Evolutionary conservation across 2,329 filamentous ascomycete genomes (phyloP).

Genomic region (Penicillium sp.): DNA sequence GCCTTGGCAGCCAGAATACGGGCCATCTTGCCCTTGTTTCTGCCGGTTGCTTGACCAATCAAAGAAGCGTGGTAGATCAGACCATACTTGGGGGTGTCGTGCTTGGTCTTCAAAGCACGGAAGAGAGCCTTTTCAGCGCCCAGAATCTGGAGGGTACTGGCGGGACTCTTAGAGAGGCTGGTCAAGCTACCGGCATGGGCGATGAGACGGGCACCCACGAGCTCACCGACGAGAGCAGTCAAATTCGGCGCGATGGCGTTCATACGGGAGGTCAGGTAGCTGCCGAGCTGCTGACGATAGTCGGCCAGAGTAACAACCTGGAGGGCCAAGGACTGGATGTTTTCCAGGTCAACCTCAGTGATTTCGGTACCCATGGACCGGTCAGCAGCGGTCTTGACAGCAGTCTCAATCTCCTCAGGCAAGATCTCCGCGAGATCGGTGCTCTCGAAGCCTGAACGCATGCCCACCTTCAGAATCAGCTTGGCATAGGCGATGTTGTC

Average conservation of each 20-base stretch:
- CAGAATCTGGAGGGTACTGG: conserved; percentile 94
- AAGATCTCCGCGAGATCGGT: conserved; percentile 83
- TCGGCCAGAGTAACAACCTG: conserved; percentile 90
- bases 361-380: conserved; percentile 99
- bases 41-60: conserved; percentile 92
- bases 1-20: conserved; percentile 93
- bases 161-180: conserved; percentile 90
- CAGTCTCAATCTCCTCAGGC: conserved; percentile 87
- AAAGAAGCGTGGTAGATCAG: conserved; percentile 87
- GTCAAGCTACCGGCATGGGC: conserved; percentile 90
- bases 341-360: conserved; percentile 81
- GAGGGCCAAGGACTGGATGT: conserved; percentile 85
- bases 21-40: conserved; percentile 99
- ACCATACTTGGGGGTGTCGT: conserved; percentile 98
- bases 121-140: conserved; percentile 98
- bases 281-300: conserved; percentile 79
- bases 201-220: conserved; percentile 91
- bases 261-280: conserved; percentile 89
- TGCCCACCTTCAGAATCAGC: conserved; percentile 81
- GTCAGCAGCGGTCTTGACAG: conserved; percentile 90
- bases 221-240: conserved; percentile 83
- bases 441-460: conserved; percentile 71
- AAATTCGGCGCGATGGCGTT: conserved; percentile 93
- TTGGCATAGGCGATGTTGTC: conserved; percentile 93
- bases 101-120: conserved; percentile 97